Base-by-base conservation (phyloP, 2,329 filamentous ascomycete species). In the Microcera coccophila region DNA sequence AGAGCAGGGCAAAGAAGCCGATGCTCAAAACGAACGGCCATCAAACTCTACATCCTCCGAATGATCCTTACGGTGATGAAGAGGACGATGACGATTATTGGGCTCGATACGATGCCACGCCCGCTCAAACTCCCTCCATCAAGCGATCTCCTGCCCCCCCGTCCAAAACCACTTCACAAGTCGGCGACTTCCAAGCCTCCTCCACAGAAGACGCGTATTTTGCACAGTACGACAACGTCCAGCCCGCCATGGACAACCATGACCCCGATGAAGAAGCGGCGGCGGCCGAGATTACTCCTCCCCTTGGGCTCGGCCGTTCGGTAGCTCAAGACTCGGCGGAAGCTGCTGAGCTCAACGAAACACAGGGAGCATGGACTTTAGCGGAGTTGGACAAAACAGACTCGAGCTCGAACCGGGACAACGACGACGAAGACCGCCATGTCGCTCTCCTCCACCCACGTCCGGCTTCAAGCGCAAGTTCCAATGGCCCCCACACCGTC, bases 21-120 rank as follows among this genome's bases (percentile, higher is more conserved):
- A 41, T 41, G 17, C 28, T 38, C 12, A 49, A 46, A 22, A n/a
- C 43, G 45, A 51, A 55, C 21, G 17, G 21, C 28, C 29, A 37
- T 32, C 40, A 36, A 11, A 32, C 21, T 7, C 26, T 53, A 7
- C 41, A 59, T 17, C 44, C 48, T 32, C 41, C 48, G 16, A 41
- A 22, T 15, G 37, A 41, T 2, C 45, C 48, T 10, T 57, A 60
- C 1, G 68, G 74, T 1, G 78, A 82, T 1, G 81, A 81, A 0
- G 83, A 85, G 17, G 84, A 86, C 22, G 84, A 89, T 48, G 85
- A 87, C 51, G 83, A 82, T 54, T 91, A 91, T 63, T 91, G 87
- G 87, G 84, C 80, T 22, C 78, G 81, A 47, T 90, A 91, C 62
- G 85, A 88, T 61, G 77, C 78, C 19, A 87, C 84, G 4, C 84